These are phyloP conservation scores for Wickerhamiella australiensis DNA, from an alignment of 805 yeast species.

Conservation along the genomic window DNA sequence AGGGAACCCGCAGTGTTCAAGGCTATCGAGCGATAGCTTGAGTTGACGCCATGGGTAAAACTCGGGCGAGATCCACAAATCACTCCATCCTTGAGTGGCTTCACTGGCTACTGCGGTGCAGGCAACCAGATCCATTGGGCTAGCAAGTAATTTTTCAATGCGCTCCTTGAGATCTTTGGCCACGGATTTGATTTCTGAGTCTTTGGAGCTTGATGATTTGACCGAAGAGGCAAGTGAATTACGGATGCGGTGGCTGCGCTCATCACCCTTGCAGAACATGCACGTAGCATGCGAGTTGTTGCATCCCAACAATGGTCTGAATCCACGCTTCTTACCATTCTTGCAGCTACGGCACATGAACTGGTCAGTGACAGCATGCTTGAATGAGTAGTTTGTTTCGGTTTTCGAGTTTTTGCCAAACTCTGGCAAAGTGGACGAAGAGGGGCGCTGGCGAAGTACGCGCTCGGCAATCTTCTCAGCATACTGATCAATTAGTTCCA, in stretches of 20 bases:
- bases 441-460: neutral
- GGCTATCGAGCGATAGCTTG: constrained; percentile 9
- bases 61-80: constrained; percentile 17
- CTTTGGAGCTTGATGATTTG: neutral
- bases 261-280: neutral
- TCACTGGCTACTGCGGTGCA: neutral
- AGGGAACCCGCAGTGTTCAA: constrained; percentile 5
- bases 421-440: neutral
- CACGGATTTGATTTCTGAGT: neutral
- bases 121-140: constrained; percentile 6
- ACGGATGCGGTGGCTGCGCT: neutral
- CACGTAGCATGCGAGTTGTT: neutral
- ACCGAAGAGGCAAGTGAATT: neutral
- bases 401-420: neutral
- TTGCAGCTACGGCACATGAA: constrained; percentile 5
- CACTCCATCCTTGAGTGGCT: constrained; percentile 17
- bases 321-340: neutral
- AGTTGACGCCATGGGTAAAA: constrained; percentile 16
- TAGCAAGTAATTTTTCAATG: neutral
- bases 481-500: constrained; percentile 4
- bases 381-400: neutral
- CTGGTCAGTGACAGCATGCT: constrained; percentile 3
- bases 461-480: constrained; percentile 4
- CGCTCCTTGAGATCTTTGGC: neutral
- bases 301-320: neutral